Evolutionary conservation across 2,329 filamentous ascomycete genomes (phyloP).

Genomic region (Xylariaceae sp.): DNA sequence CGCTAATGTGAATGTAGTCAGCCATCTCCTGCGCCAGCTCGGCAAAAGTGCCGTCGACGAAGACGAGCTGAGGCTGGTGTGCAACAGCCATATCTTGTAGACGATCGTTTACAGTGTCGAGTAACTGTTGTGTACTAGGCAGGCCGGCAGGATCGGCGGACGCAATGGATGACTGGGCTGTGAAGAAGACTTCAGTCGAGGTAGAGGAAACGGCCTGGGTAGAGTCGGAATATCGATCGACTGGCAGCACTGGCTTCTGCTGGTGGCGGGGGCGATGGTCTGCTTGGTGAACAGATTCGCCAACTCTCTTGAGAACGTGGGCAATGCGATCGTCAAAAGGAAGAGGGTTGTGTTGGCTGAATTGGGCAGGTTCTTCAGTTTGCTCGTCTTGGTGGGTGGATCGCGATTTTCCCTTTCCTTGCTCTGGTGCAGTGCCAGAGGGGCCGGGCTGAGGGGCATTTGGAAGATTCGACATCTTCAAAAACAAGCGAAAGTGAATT

Average conservation of each 20-base stretch:
- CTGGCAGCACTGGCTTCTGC: background rate
- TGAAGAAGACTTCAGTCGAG: background rate
- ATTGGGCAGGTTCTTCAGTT: background rate
- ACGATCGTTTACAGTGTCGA: background rate
- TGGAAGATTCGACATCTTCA: slow-evolving; percentile 1
- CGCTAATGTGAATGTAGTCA: slow-evolving; percentile 85
- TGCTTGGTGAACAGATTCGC: background rate
- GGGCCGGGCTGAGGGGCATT: background rate
- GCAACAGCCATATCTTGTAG: slow-evolving; percentile 36
- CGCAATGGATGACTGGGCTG: background rate
- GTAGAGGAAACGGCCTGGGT: background rate
- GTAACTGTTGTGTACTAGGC: background rate
- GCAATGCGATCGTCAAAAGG: background rate
- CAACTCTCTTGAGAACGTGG: background rate
- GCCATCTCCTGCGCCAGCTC: slow-evolving; percentile 94
- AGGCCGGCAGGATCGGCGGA: background rate
- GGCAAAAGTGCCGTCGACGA: slow-evolving; percentile 89
- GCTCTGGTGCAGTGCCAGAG: background rate
- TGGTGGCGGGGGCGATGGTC: background rate
- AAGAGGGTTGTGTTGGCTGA: background rate
- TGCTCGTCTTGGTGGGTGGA: background rate
- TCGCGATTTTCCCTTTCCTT: background rate
- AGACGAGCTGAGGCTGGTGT: slow-evolving; percentile 62
- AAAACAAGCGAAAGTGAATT: slow-evolving; percentile 1
- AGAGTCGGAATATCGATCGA: background rate